These are phyloP conservation scores for Mycena filopes DNA, from an alignment of 768 basidiomycete genomes.

Conservation along the genomic window DNA sequence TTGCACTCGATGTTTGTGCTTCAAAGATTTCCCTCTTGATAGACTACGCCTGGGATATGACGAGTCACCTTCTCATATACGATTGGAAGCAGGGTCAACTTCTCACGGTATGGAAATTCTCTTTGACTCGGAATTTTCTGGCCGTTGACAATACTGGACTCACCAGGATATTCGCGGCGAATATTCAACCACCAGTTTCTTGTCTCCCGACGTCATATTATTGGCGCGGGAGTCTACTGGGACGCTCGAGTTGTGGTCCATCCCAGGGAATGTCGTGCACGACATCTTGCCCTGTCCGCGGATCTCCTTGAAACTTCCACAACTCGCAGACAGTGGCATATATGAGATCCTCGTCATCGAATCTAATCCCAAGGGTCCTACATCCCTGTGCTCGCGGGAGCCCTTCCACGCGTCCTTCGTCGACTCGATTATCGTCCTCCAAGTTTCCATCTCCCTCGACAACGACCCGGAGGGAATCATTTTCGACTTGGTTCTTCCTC, in stretches of 20 bases:
- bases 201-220: not conserved
- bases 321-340: not conserved
- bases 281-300: not conserved
- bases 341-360: not conserved
- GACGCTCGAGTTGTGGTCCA: slow-evolving; percentile 2
- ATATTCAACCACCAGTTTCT: not conserved
- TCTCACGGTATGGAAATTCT: not conserved
- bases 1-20: not conserved
- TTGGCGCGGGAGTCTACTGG: not conserved
- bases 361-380: slow-evolving; percentile 3
- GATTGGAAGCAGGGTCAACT: slow-evolving; percentile 5
- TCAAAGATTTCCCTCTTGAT: not conserved
- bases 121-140: too few species aligned
- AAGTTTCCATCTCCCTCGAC: too few species aligned
- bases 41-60: too few species aligned
- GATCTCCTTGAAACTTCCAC: slow-evolving; percentile 1
- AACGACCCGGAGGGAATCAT: too few species aligned
- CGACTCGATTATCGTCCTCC: too few species aligned
- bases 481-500: not conserved
- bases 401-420: not conserved
- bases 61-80: not conserved
- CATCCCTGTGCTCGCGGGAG: not conserved
- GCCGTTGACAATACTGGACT: too few species aligned
- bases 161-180: not conserved
- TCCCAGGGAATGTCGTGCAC: not conserved